Conservation (phyloP, 139 green algal genomes). For the Nannochloris sp. region DNA sequence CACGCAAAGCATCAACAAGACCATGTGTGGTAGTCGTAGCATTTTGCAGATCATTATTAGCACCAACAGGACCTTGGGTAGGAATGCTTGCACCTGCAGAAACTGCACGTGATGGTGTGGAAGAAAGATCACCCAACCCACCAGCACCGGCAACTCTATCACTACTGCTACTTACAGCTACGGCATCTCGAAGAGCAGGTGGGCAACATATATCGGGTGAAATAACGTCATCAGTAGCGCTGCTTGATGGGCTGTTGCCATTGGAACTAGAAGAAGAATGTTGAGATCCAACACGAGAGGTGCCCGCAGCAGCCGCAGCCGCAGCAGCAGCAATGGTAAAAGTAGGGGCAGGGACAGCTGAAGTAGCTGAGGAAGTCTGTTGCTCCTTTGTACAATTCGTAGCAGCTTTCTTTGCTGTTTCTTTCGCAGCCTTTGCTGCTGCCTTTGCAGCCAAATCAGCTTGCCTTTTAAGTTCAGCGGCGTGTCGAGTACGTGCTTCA, state of each 20-base stretch:
- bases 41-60: not conserved
- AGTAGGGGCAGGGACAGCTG: not conserved
- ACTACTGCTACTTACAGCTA: no score
- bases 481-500: constrained; percentile 14
- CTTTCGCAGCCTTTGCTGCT: not conserved
- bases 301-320: not conserved
- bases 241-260: not conserved
- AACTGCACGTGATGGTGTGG: no score
- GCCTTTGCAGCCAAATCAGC: not conserved
- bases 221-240: no score
- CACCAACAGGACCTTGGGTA: not conserved
- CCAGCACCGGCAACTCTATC: not conserved
- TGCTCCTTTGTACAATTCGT: not conserved
- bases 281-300: no score
- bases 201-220: no score
- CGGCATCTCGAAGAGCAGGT: no score
- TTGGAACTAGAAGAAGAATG: no score
- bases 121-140: no score
- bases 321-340: not conserved
- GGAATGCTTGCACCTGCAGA: not conserved
- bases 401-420: not conserved
- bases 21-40: no score
- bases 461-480: not conserved
- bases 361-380: not conserved
- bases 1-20: not conserved